Evolutionary conservation across 176 grass and related monocot species (phyloP).

Genomic region (Dactylis glomerata): DNA sequence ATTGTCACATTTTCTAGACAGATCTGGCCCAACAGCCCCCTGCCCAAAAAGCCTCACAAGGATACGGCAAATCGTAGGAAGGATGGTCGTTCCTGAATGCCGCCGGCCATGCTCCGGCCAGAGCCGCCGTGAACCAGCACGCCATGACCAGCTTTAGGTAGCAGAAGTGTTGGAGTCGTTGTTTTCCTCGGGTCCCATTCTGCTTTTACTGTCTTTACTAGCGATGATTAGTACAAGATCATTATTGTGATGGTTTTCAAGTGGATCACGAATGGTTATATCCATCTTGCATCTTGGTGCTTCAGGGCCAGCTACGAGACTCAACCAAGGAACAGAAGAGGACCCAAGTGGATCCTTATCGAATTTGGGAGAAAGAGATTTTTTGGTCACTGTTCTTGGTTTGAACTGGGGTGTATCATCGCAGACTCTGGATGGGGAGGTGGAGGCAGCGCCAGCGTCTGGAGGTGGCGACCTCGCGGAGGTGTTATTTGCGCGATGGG

Average conservation of each 20-base stretch:
- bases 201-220: neutral
- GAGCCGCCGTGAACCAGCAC: too few relatives aligned
- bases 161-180: neutral
- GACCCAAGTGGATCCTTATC: constrained; percentile 33
- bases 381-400: constrained; percentile 39
- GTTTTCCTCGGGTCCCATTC: neutral
- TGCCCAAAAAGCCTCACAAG: too few relatives aligned
- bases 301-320: constrained; percentile 36
- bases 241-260: neutral
- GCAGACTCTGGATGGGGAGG: too few relatives aligned
- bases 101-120: too few relatives aligned
- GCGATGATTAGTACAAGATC: neutral
- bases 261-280: neutral
- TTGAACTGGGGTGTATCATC: constrained; percentile 32
- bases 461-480: too few relatives aligned
- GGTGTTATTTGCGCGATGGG: too few relatives aligned
- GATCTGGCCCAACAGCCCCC: too few relatives aligned
- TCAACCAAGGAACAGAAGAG: constrained; percentile 14
- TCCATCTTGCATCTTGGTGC: neutral
- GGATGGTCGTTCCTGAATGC: too few relatives aligned
- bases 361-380: constrained; percentile 31
- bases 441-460: too few relatives aligned
- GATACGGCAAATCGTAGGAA: too few relatives aligned
- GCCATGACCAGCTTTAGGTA: constrained; percentile 36
- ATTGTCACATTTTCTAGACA: too few relatives aligned